Percentiles rank a stretch among this genome's conserved stretches.
Conservation (phyloP, 1,284 basidiomycete genomes). For the Heterobasidion parviporum region DNA sequence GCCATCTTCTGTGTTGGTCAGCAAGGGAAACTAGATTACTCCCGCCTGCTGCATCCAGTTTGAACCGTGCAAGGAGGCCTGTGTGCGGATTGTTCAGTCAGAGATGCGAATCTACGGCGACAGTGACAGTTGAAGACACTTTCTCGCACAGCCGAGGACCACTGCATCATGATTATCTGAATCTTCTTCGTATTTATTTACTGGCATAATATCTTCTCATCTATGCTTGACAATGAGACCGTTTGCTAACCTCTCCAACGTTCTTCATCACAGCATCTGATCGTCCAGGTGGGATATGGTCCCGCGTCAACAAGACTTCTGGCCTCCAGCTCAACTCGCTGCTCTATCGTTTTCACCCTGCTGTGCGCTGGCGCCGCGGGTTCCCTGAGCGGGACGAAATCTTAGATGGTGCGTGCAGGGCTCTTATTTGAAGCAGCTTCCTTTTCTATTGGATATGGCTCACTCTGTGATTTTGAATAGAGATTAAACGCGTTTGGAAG, state of each 20-base stretch:
- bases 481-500: constrained; percentile 45
- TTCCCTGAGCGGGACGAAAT: constrained; percentile 55
- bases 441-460: background rate
- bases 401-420: constrained; percentile 27
- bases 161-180: too few species aligned
- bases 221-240: background rate
- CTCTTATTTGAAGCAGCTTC: background rate
- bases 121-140: background rate
- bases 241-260: background rate
- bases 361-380: constrained; percentile 29
- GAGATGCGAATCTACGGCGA: too few species aligned
- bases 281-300: constrained; percentile 49
- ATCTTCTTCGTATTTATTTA: too few species aligned
- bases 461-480: constrained; percentile 16
- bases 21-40: too few species aligned
- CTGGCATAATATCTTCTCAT: too few species aligned
- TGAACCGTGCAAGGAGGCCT: too few species aligned
- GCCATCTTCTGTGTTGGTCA: too few species aligned
- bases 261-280: constrained; percentile 12
- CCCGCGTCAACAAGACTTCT: constrained; percentile 50
- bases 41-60: too few species aligned
- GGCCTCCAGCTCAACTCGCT: constrained; percentile 54
- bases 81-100: too few species aligned
- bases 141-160: too few species aligned
- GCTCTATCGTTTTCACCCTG: constrained; percentile 39